Conservation (phyloP, 352 stramenopile genomes). For the Globisporangium spinosum region DNA sequence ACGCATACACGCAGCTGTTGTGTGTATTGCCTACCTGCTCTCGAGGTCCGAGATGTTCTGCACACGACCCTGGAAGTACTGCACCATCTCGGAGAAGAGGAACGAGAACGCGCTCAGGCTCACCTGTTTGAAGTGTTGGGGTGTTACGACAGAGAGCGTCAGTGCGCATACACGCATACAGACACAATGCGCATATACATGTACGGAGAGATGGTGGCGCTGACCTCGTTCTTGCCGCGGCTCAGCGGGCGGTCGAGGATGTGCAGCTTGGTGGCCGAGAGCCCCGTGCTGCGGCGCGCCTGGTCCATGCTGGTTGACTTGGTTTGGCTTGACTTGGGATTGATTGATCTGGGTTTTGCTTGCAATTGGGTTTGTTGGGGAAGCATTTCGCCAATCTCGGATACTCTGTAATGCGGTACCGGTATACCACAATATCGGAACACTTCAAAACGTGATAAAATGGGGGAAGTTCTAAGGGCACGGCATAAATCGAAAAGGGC, state of each 20-base stretch:
- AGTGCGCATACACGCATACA: too few species aligned
- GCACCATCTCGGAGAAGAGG: constrained; percentile 97
- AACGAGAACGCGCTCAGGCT: constrained; percentile 95
- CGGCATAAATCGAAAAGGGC: too few species aligned
- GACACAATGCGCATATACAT: too few species aligned
- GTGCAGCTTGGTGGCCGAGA: constrained; percentile 60
- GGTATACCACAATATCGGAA: too few species aligned
- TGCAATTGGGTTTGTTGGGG: too few species aligned
- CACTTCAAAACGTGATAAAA: too few species aligned
- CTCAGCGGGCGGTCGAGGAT: constrained; percentile 77
- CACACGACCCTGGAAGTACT: constrained; percentile 96
- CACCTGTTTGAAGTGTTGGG: constrained; percentile 38
- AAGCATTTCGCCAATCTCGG: too few species aligned
- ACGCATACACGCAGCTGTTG: background rate
- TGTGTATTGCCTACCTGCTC: constrained; percentile 44
- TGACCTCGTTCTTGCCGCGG: constrained; percentile 69
- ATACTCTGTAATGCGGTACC: too few species aligned
- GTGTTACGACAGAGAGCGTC: background rate
- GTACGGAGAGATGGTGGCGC: background rate
- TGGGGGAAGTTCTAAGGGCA: too few species aligned
- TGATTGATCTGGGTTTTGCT: too few species aligned
- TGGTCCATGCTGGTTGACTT: constrained; percentile 32
- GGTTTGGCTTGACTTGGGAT: too few species aligned
- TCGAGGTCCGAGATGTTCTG: constrained; percentile 96
- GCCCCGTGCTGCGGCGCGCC: constrained; percentile 40